A percentile compares a stretch with the other conserved stretches of the same genome.
phyloP scores from a whole-genome alignment of 768 basidiomycete genomes.

The Gautieria morchelliformis region DNA sequence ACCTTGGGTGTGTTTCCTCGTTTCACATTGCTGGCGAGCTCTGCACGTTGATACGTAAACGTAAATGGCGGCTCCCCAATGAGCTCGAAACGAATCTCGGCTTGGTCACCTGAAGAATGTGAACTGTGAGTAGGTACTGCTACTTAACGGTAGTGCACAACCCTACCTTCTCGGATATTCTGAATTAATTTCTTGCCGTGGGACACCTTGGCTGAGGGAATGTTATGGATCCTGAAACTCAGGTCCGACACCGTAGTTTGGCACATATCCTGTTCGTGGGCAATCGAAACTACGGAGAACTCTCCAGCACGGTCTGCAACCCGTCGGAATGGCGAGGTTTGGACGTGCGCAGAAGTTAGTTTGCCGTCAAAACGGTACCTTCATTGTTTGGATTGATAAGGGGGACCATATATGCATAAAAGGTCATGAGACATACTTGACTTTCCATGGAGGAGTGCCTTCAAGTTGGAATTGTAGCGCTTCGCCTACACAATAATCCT shows the following conservation, averaged over 20 bases:
- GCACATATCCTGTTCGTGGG: slow-evolving; percentile 90
- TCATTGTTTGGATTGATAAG: neutral
- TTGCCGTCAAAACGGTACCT: slow-evolving; percentile 82
- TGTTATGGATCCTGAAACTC: slow-evolving; percentile 60
- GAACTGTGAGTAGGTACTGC: neutral
- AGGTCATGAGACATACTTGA: slow-evolving; percentile 45
- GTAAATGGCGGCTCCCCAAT: slow-evolving; percentile 92
- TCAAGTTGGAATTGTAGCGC: slow-evolving; percentile 86
- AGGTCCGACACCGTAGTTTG: slow-evolving; percentile 73
- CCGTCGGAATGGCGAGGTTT: slow-evolving; percentile 77
- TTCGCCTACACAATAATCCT: slow-evolving; percentile 87
- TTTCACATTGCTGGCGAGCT: slow-evolving; percentile 22
- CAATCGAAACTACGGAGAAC: slow-evolving; percentile 80
- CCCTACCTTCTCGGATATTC: slow-evolving; percentile 80
- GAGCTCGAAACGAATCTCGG: slow-evolving; percentile 86
- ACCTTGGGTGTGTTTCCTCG: slow-evolving; percentile 58
- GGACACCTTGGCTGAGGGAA: slow-evolving; percentile 84
- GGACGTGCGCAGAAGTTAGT: slow-evolving; percentile 60
- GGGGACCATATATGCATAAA: neutral
- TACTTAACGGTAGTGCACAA: neutral
- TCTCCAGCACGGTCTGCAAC: slow-evolving; percentile 72
- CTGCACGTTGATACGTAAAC: slow-evolving; percentile 87
- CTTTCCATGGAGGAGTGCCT: slow-evolving; percentile 87
- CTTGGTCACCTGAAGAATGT: slow-evolving; percentile 62
- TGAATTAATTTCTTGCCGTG: slow-evolving; percentile 76